These are phyloP conservation scores for Arctium lappa DNA, from an alignment of 129 eudicot species.

Conservation along the genomic window DNA sequence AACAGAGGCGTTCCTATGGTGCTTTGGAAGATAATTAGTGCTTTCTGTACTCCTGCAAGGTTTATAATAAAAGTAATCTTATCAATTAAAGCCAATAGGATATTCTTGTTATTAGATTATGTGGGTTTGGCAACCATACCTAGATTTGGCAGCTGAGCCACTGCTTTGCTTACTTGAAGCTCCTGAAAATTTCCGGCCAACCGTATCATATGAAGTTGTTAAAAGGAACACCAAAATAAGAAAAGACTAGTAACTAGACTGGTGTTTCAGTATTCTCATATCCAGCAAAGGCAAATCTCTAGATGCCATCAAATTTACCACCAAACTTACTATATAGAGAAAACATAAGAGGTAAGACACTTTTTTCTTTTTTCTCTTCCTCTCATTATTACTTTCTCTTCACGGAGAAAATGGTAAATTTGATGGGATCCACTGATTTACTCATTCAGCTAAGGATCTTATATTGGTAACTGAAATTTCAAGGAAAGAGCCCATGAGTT, in stretches of 20 bases:
- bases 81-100: neutral
- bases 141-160: conserved; percentile 40
- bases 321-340: neutral
- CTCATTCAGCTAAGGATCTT: neutral
- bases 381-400: neutral
- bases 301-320: neutral
- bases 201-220: conserved; percentile 16
- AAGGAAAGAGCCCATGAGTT: neutral
- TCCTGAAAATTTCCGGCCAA: conserved; percentile 36
- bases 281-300: neutral
- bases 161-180: conserved; percentile 47
- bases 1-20: conserved; percentile 52
- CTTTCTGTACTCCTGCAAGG: conserved; percentile 46
- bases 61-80: neutral
- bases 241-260: neutral
- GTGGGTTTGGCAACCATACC: conserved; percentile 32
- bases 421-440: neutral
- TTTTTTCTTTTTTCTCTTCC: neutral
- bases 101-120: neutral
- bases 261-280: neutral
- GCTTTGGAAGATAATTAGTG: conserved; percentile 42
- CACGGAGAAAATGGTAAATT: neutral
- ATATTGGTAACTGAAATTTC: neutral
- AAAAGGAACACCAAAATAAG: neutral
- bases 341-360: neutral